Conservation (phyloP, 306 rosid species). For the Fragaria vesca region DNA sequence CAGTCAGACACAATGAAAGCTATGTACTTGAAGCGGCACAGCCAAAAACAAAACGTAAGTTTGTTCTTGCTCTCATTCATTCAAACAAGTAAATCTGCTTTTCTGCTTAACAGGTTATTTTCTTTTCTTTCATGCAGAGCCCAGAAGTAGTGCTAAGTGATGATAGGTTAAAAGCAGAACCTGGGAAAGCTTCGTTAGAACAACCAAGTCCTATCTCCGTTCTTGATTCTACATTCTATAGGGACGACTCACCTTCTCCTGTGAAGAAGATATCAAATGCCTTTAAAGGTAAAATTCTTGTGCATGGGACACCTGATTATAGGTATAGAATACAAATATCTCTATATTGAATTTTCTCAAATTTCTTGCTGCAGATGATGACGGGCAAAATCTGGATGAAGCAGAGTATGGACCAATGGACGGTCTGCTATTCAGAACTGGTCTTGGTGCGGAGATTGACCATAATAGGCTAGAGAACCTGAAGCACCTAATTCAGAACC, state of each 20-base stretch:
- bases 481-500: conserved; percentile 42
- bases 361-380: conserved; percentile 48
- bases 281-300: conserved; percentile 45
- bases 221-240: conserved; percentile 78
- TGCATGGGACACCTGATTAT: conserved; percentile 22
- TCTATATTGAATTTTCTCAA: conserved; percentile 24
- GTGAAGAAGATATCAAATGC: conserved; percentile 63
- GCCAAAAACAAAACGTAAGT: conserved; percentile 45
- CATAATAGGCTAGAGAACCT: conserved; percentile 39
- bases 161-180: conserved; percentile 38
- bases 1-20: conserved; percentile 32
- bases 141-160: conserved; percentile 35
- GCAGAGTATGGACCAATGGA: conserved; percentile 38
- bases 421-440: conserved; percentile 28
- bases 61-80: conserved; percentile 20
- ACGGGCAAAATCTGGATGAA: conserved; percentile 36
- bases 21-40: conserved; percentile 27
- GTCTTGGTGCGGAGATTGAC: conserved; percentile 37
- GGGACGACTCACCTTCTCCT: conserved; percentile 93
- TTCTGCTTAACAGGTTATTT: conserved; percentile 22
- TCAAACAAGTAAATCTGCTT: conserved; percentile 12
- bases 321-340: not conserved
- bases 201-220: conserved; percentile 96
- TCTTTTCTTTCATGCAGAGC: conserved; percentile 40
- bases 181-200: conserved; percentile 43